phyloP scores from a whole-genome alignment of 768 basidiomycete genomes.

The Antrodiella citrinella region DNA sequence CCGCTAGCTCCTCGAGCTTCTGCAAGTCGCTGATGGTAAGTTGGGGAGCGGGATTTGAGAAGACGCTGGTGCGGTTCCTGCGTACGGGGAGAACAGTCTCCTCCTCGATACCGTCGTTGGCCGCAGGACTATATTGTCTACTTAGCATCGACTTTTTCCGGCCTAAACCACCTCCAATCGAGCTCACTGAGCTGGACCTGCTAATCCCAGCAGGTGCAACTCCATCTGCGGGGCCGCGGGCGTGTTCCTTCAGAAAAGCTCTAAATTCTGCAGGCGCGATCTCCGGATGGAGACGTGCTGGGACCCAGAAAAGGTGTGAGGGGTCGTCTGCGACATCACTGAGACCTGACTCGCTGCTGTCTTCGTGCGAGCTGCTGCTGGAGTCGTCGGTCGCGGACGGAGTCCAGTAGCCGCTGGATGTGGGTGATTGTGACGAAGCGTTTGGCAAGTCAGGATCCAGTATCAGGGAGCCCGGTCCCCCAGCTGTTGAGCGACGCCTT shows the following conservation, averaged over 20 bases:
- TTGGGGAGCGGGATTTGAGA: slow-evolving; percentile 65
- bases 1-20: slow-evolving; percentile 85
- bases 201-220: slow-evolving; percentile 16
- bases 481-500: slow-evolving; percentile 70
- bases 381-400: slow-evolving; percentile 30
- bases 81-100: slow-evolving; percentile 59
- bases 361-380: slow-evolving; percentile 29
- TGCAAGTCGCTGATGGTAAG: slow-evolving; percentile 93
- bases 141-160: slow-evolving; percentile 92
- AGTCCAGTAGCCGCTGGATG: slow-evolving; percentile 24
- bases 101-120: slow-evolving; percentile 68
- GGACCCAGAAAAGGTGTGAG: slow-evolving; percentile 96
- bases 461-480: slow-evolving; percentile 71
- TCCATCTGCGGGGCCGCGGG: slow-evolving; percentile 49
- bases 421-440: slow-evolving; percentile 43
- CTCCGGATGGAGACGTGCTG: slow-evolving; percentile 93
- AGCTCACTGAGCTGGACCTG: slow-evolving; percentile 38
- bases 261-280: slow-evolving; percentile 95
- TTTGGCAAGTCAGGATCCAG: slow-evolving; percentile 91
- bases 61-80: slow-evolving; percentile 61
- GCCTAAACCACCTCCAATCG: slow-evolving; percentile 39
- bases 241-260: slow-evolving; percentile 90
- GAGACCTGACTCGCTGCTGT: not conserved
- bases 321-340: slow-evolving; percentile 62
- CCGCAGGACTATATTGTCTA: slow-evolving; percentile 81